These are phyloP conservation scores for Bruguiera sexangula DNA, from an alignment of 345 rosid genomes.

Conservation along the genomic window DNA sequence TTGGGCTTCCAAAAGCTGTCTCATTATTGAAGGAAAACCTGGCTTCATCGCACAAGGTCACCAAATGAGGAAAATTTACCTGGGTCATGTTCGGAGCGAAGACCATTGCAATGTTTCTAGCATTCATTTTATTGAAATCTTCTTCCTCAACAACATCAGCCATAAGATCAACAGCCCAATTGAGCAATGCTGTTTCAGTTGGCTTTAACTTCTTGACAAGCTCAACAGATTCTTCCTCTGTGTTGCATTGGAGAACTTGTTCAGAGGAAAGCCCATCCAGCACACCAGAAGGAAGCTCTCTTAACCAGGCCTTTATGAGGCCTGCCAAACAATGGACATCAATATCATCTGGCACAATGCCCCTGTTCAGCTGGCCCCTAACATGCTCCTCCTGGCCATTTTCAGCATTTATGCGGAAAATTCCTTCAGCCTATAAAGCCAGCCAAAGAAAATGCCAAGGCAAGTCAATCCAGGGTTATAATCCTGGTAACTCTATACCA, in stretches of 20 bases:
- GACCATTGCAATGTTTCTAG: conserved; percentile 92
- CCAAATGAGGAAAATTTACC: conserved; percentile 34
- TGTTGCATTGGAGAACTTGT: conserved; percentile 76
- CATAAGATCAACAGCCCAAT: conserved; percentile 92
- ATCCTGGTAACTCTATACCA: background rate
- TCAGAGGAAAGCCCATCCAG: conserved; percentile 95
- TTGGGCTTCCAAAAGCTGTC: background rate
- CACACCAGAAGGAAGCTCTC: conserved; percentile 96
- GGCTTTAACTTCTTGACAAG: conserved; percentile 82
- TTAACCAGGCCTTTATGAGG: conserved; percentile 95
- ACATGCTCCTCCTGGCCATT: conserved; percentile 90
- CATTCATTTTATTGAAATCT: conserved; percentile 90
- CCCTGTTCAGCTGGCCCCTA: conserved; percentile 86
- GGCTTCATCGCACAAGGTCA: background rate
- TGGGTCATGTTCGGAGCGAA: conserved; percentile 97
- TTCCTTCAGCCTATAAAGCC: conserved; percentile 74
- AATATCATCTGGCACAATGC: conserved; percentile 75
- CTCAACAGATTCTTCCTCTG: conserved; percentile 67
- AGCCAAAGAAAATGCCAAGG: background rate
- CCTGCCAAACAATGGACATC: conserved; percentile 95
- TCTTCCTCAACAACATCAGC: conserved; percentile 93
- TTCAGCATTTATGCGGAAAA: conserved; percentile 94
- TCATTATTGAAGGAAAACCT: conserved; percentile 2
- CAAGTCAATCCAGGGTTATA: background rate
- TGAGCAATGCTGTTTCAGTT: conserved; percentile 80